A percentile compares a stretch with the other conserved stretches of the same genome.
These are phyloP conservation scores for Tirmania nivea DNA, from an alignment of 495 filamentous ascomycete species.

Conservation along the genomic window DNA sequence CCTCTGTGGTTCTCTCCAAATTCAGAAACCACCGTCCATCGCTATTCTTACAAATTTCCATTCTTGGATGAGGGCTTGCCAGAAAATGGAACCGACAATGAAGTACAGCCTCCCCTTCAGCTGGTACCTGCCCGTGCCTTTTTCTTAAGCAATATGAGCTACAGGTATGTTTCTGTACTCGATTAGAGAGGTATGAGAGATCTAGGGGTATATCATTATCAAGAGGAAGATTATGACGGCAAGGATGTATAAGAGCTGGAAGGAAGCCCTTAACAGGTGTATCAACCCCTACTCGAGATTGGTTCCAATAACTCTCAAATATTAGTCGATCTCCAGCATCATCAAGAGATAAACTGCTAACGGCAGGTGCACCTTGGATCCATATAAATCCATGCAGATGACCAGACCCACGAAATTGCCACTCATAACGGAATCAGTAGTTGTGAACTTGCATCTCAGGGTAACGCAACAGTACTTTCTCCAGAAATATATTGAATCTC, in stretches of 20 bases:
- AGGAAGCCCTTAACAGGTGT: neutral
- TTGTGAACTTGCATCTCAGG: neutral
- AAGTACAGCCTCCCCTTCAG: neutral
- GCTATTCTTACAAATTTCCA: no score
- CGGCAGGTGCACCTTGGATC: neutral
- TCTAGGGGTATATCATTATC: neutral
- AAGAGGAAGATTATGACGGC: neutral
- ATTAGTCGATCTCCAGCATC: neutral
- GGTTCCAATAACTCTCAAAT: neutral
- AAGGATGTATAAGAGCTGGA: neutral
- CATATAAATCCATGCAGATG: neutral
- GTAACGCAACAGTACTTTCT: neutral
- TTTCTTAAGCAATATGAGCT: neutral
- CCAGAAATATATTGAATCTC: neutral
- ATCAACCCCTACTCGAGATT: neutral
- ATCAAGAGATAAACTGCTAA: neutral
- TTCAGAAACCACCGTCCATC: no score
- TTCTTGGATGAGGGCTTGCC: neutral
- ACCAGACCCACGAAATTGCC: neutral
- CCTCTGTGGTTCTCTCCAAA: no score
- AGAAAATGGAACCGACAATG: neutral
- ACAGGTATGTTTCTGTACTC: neutral
- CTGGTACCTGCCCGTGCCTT: neutral
- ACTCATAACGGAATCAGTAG: neutral
- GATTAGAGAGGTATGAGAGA: no score